phyloP scores from a whole-genome alignment of 768 basidiomycete genomes.

The Hericium erinaceus region DNA sequence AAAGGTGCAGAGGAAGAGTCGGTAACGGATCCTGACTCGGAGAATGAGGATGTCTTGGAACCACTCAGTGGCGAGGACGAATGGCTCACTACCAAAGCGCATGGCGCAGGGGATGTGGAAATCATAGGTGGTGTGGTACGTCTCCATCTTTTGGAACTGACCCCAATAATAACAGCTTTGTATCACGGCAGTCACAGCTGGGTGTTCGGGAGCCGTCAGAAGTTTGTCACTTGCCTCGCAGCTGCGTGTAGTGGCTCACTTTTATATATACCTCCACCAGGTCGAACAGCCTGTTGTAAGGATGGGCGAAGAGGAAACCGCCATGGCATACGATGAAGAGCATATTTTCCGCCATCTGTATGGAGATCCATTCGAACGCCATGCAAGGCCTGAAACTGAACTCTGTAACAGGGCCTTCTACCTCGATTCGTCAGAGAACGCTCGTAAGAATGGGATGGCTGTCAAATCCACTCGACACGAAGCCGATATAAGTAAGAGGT shows the following conservation, averaged over 20 bases:
- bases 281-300: not conserved
- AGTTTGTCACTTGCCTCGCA: not conserved
- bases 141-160: not conserved
- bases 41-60: conserved; percentile 44
- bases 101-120: conserved; percentile 1
- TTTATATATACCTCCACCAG: too few relatives aligned
- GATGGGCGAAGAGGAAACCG: conserved; percentile 67
- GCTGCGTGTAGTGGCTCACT: too few relatives aligned
- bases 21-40: conserved; percentile 57
- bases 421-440: conserved; percentile 74
- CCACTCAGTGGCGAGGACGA: conserved; percentile 30
- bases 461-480: conserved; percentile 42
- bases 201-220: conserved; percentile 1
- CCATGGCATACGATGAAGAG: conserved; percentile 71
- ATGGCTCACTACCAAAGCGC: conserved; percentile 24
- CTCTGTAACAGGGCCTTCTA: conserved; percentile 63
- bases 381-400: not conserved
- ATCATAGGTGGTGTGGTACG: conserved; percentile 3
- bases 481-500: conserved; percentile 47
- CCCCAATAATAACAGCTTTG: not conserved
- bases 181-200: not conserved
- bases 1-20: conserved; percentile 34
- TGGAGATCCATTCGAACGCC: conserved; percentile 19
- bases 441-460: conserved; percentile 50
- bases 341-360: conserved; percentile 79